Evolutionary conservation across 257 asterid genomes (phyloP), one percentile per base, ranked within the genome.

Genomic region (Plantago elongata): DNA sequence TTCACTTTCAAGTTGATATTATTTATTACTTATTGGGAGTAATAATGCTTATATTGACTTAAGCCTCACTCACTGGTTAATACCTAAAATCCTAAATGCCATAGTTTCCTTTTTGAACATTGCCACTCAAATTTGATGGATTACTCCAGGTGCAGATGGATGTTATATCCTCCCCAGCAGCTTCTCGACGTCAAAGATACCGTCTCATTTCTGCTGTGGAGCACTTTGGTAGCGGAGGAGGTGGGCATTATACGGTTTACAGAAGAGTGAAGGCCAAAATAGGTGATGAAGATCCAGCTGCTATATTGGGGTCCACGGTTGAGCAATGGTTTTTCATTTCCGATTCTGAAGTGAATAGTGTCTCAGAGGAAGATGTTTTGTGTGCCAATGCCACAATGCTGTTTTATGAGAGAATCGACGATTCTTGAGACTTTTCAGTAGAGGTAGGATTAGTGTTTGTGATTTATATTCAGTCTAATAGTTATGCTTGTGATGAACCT

Each of bases 201-300:
- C 80, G 83, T 13, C 83, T 92, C 9, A 85, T 83, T 54, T 86
- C 97, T 4, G 95, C 84, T 5, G 95, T 92, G 46, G 85, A 81
- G 80, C 99, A 92, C 78, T 86, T 72, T 44, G 99, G 99, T 49
- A 72, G 60, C 43, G 83, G 81, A 22, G 89, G 85, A 70, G 71
- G 83, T 6, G 99, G 99, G 44, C 99, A 92, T 74, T 92, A 92
- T 85, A 85, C 74, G 5, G 91, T 92, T 60, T 86, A 83, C 81
- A 80, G 95, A 67, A 87, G 78, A 75, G 95, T 79, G 62, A 74
- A 60, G 9, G 79, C 77, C 18, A 78, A 67, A 55, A 38, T 75
- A 40, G 77, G 81, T 4, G 77, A 77, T 27, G 94, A 80, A 13
- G 83, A 79, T 65, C 75, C 82, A 16, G 71, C 70, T 30, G 81